Percentiles rank a stretch among this genome's conserved stretches.
Conservation (phyloP, 768 basidiomycete species). For the Daedalea quercina region DNA sequence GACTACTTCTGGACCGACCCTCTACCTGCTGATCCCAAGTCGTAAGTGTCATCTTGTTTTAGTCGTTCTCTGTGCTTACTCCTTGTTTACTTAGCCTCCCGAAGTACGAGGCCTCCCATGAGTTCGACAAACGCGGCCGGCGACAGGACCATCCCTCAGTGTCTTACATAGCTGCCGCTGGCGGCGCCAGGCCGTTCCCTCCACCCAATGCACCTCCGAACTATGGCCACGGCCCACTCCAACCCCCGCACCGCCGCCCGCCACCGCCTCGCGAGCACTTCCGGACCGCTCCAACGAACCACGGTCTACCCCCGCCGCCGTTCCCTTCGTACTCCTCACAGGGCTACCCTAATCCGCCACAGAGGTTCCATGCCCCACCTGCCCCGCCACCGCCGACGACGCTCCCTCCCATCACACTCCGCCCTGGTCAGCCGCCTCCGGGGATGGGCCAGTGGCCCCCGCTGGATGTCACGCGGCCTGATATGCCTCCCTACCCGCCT, state of each 20-base stretch:
- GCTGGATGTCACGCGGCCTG: conserved; percentile 7
- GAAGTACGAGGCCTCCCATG: conserved; percentile 75
- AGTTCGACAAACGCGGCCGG: conserved; percentile 71
- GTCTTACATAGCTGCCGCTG: conserved; percentile 13
- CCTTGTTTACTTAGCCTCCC: conserved; percentile 45
- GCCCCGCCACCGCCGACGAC: conserved; percentile 3
- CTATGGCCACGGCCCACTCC: conserved; percentile 12
- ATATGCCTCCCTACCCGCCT: conserved; percentile 14
- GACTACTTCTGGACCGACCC: conserved; percentile 95
- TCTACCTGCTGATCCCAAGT: conserved; percentile 76
- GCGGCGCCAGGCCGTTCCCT: conserved; percentile 17
- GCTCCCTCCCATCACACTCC: conserved; percentile 14
- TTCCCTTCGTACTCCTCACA: conserved; percentile 7
- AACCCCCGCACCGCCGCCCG: conserved; percentile 22
- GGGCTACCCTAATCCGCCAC: conserved; percentile 6
- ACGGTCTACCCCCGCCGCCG: conserved; percentile 11
- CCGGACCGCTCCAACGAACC: conserved; percentile 22
- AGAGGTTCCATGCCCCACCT: neutral
- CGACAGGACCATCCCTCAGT: conserved; percentile 29
- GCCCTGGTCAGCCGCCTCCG: conserved; percentile 17
- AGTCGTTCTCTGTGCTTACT: conserved; percentile 1
- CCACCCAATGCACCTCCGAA: conserved; percentile 15
- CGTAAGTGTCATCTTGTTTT: conserved; percentile 34
- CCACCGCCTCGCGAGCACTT: conserved; percentile 30
- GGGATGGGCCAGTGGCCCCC: conserved; percentile 12